Evolutionary conservation across 306 rosid genomes (phyloP).

Genomic region (Lupinus albus): DNA sequence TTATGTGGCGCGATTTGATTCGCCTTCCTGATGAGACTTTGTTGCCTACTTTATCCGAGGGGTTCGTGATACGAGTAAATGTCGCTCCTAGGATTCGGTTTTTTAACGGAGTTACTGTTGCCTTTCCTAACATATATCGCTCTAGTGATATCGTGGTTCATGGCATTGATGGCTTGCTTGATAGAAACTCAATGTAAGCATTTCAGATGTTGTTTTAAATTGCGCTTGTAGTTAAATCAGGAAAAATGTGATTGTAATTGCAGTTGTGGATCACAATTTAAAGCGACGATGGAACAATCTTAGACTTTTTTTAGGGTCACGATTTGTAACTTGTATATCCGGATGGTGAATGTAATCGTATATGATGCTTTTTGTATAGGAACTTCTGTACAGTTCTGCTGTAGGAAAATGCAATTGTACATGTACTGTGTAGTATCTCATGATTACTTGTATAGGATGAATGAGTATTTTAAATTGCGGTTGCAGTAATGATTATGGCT

Average conservation of each 20-base stretch:
- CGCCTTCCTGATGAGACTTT: constrained; percentile 24
- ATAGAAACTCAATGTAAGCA: neutral
- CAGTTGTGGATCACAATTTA: too few relatives aligned
- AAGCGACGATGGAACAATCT: neutral
- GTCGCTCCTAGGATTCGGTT: constrained; percentile 30
- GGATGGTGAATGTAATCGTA: neutral
- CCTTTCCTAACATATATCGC: constrained; percentile 37
- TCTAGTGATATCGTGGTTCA: constrained; percentile 43
- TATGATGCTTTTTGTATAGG: neutral
- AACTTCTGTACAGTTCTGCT: neutral
- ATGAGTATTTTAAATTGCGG: too few relatives aligned
- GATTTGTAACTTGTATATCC: neutral
- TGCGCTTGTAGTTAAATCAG: too few relatives aligned
- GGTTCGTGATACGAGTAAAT: constrained; percentile 42
- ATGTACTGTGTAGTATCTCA: neutral
- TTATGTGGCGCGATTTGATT: constrained; percentile 44
- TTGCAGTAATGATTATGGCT: too few relatives aligned
- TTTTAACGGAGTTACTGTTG: constrained; percentile 44
- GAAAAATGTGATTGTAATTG: too few relatives aligned
- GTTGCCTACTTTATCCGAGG: constrained; percentile 41
- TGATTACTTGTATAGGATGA: neutral
- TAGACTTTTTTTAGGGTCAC: neutral
- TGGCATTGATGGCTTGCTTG: constrained; percentile 45
- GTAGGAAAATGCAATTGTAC: neutral
- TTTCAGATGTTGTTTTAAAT: too few relatives aligned